Conservation (phyloP, 2,329 filamentous ascomycete species). For the Fusarium sp. region DNA sequence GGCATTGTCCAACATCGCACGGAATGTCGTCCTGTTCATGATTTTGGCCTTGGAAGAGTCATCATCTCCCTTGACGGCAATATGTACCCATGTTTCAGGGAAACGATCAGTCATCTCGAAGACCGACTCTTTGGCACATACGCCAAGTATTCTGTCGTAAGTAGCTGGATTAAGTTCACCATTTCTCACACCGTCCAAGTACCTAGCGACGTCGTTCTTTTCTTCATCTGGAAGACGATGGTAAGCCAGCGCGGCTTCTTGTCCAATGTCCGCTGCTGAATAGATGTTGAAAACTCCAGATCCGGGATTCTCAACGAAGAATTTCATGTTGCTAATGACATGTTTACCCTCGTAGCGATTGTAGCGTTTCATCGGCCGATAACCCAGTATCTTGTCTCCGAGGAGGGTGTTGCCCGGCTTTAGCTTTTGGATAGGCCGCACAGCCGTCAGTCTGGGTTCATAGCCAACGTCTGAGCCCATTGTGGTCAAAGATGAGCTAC, state of each 20-base stretch:
- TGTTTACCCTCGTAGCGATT: neutral
- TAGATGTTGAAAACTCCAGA: neutral
- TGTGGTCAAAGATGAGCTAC: neutral
- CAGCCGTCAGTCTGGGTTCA: neutral
- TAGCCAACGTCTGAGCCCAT: neutral
- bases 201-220: neutral
- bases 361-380: neutral
- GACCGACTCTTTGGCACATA: neutral
- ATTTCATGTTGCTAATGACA: neutral
- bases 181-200: neutral
- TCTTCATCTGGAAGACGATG: neutral
- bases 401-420: neutral
- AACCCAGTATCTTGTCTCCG: neutral
- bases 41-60: neutral
- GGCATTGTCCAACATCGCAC: neutral
- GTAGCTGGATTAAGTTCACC: neutral
- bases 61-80: neutral
- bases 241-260: neutral
- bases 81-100: neutral
- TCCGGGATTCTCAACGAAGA: neutral
- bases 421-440: neutral
- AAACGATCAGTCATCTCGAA: neutral
- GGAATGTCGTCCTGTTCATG: neutral
- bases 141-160: neutral
- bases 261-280: neutral